Conservation (phyloP, 208 protist species). For the Acanthamoeba pearcei region DNA sequence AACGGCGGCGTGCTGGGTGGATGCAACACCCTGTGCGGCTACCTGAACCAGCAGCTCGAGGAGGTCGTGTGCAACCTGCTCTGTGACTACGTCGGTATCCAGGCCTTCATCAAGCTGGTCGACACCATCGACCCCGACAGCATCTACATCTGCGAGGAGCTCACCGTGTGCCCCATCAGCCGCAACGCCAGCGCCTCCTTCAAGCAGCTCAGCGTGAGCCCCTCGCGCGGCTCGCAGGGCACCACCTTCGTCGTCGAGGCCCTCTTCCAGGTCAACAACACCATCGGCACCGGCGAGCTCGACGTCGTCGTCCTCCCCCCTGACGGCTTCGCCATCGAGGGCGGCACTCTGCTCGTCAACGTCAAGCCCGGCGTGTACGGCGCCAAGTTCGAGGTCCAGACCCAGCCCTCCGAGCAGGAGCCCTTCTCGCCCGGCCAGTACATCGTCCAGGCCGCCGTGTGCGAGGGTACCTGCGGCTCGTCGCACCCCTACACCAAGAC, state of each 20-base stretch:
- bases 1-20: constrained; percentile 82
- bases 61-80: constrained; percentile 79
- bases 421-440: constrained; percentile 77
- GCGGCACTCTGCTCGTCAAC: constrained; percentile 71
- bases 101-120: constrained; percentile 70
- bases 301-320: constrained; percentile 73
- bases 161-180: constrained; percentile 78
- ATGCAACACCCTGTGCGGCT: constrained; percentile 75
- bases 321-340: constrained; percentile 55
- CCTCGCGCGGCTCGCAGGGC: constrained; percentile 75
- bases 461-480: constrained; percentile 81
- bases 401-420: constrained; percentile 75
- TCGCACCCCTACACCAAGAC: constrained; percentile 78
- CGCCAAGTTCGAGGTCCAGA: constrained; percentile 70
- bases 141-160: constrained; percentile 79
- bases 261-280: constrained; percentile 70
- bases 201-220: constrained; percentile 48
- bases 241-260: constrained; percentile 74
- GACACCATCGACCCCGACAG: constrained; percentile 67
- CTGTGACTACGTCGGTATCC: constrained; percentile 63
- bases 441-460: constrained; percentile 76
- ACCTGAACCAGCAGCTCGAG: constrained; percentile 23
- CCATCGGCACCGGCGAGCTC: constrained; percentile 83
- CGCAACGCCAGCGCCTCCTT: constrained; percentile 72
- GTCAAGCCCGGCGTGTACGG: constrained; percentile 73